These are phyloP conservation scores for Ceratocystis huliohia DNA, from an alignment of 2,329 filamentous ascomycete genomes.

Conservation along the genomic window DNA sequence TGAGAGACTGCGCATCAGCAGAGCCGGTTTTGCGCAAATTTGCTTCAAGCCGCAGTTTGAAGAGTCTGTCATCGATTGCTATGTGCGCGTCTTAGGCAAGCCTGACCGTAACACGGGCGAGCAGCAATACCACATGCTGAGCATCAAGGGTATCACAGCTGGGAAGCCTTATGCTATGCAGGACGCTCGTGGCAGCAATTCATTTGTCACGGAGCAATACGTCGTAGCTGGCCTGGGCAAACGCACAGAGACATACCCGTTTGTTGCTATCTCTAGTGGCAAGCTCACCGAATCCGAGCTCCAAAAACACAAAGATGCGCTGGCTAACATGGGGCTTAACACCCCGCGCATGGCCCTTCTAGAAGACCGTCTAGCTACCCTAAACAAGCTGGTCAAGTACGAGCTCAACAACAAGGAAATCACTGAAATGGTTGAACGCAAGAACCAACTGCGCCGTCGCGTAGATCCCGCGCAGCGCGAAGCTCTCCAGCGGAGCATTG, in stretches of 20 bases:
- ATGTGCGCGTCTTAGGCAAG: slow-evolving; percentile 71
- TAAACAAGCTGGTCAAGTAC: slow-evolving; percentile 66
- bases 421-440: slow-evolving; percentile 61
- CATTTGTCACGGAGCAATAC: slow-evolving; percentile 77
- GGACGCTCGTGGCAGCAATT: slow-evolving; percentile 50
- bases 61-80: slow-evolving; percentile 67
- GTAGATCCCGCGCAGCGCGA: slow-evolving; percentile 56
- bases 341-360: slow-evolving; percentile 62
- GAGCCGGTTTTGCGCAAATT: slow-evolving; percentile 75
- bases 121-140: slow-evolving; percentile 66
- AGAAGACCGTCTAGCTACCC: slow-evolving; percentile 60
- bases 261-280: slow-evolving; percentile 78
- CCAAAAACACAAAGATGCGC: slow-evolving; percentile 56
- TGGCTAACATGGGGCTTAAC: slow-evolving; percentile 14
- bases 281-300: slow-evolving; percentile 76
- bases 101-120: slow-evolving; percentile 58
- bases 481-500: slow-evolving; percentile 50
- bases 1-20: slow-evolving; percentile 69
- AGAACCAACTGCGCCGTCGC: slow-evolving; percentile 53
- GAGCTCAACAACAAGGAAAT: slow-evolving; percentile 75
- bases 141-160: slow-evolving; percentile 53
- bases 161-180: slow-evolving; percentile 76
- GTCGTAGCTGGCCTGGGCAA: slow-evolving; percentile 71
- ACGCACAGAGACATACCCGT: slow-evolving; percentile 71
- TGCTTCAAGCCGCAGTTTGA: slow-evolving; percentile 92